phyloP scores from a whole-genome alignment of 169 alveolate genomes.

The Plasmodium vinckei region DNA sequence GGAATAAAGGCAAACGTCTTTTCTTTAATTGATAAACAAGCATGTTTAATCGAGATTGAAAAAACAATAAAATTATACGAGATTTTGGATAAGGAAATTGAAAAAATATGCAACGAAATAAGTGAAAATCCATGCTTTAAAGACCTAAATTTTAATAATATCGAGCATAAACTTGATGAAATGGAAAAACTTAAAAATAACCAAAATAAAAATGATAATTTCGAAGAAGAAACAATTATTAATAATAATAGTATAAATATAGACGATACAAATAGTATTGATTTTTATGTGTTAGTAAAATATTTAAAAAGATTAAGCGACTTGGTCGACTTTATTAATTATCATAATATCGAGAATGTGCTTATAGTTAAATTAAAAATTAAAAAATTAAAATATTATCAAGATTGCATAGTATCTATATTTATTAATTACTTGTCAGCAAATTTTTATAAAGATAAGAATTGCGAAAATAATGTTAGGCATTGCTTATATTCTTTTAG shows the following conservation, averaged over 20 bases:
- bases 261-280: neutral
- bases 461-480: conserved; percentile 30
- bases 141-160: conserved; percentile 1
- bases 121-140: conserved; percentile 5
- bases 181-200: neutral
- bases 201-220: neutral
- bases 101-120: conserved; percentile 32
- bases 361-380: conserved; percentile 11
- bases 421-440: conserved; percentile 22
- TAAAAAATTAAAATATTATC: conserved; percentile 24
- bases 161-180: conserved; percentile 4
- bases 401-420: conserved; percentile 21
- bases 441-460: conserved; percentile 34
- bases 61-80: conserved; percentile 39
- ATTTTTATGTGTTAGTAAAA: conserved; percentile 17
- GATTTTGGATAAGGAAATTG: conserved; percentile 22
- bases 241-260: neutral
- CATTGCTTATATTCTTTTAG: conserved; percentile 31
- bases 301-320: conserved; percentile 31
- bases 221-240: neutral
- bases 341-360: conserved; percentile 46
- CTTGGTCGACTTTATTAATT: conserved; percentile 4
- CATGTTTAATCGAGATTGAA: conserved; percentile 68
- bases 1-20: conserved; percentile 13
- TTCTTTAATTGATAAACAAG: conserved; percentile 37